Base-by-base conservation (phyloP, 2,329 filamentous ascomycete species). In the Rhynchosporium secalis region DNA sequence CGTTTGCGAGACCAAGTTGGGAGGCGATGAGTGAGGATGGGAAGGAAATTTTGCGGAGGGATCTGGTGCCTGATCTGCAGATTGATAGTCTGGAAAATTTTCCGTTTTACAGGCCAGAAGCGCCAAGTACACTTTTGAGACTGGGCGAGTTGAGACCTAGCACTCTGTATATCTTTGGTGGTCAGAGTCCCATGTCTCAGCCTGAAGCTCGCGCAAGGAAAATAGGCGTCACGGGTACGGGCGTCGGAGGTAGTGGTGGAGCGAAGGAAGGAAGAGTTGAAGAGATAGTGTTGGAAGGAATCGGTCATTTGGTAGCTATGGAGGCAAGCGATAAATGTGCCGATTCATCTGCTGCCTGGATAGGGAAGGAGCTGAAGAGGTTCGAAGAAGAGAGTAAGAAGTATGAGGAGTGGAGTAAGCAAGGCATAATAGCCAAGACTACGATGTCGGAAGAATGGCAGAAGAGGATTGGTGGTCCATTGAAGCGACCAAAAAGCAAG, bases 261-360 rank as follows among this genome's bases (percentile, higher is more conserved):
- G 79, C 74, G 3, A 75, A 76, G n/a, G 82, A 82, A 12, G 91
- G 89, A 0, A 80, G 86, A 51, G 92, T 96, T 2, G 81, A 79
- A 61, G 81, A 86, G 66, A 81, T 90, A 4, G 78, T 85, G 15
- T 76, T 95, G 7, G 77, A 88, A 33, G 82, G 82, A 0, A 80
- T 82, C 5, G 92, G 93, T 0, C 94, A 98, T 75, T 75, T 97
- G 47, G 84, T 97, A 33, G 89, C 93, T 0, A 90, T 96, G 84
- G 92, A 96, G 75, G 83, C 84, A 45, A 89, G 90, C 0, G 78
- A 71, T 2, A 79, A 84, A 70, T 89, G 87, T 65, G 93, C 91
- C 1, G 78, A 83, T 62, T 75, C 82, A 20, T 81, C 83, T 0
- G 82, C 81, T 0, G 72, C 73, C 31, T 91, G 86, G 80, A 74